Base-by-base conservation (phyloP, 148 eudicot species). In the Dysphania ambrosioides region DNA sequence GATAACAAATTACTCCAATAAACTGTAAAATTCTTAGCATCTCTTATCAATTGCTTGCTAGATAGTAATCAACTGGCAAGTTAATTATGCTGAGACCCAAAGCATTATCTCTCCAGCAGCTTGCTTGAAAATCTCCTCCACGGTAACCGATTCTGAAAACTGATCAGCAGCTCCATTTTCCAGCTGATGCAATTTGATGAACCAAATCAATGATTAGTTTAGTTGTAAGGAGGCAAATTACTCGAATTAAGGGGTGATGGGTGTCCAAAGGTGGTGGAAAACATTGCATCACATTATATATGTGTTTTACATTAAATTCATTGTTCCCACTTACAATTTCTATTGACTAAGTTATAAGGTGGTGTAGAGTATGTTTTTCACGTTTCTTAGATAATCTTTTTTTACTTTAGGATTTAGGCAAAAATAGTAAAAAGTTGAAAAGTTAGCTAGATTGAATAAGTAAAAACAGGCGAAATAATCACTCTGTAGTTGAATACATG, bases 41-140 rank as follows among this genome's bases (percentile, higher is more conserved):
- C 2, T 4, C 8, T 2, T 4, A 36, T 36, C 40, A 4, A 5
- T 36, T 36, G 40, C 40, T 36, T 2, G 3, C 9, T 42, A 42
- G 9, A 8, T 42, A 36, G 49, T 6, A 42, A 8, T 42, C 9
- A 42, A 42, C 9, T 42, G 16, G 2, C 0, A 8, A 24, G 1
- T 1, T 11, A 23, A 81, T 79, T 80, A 81, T 26, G 88, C 70
- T 49, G 80, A 57, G 36, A 85, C 74, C 78, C 81, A 79, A 15
- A 68, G 2, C 80, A 79, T 83, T 49, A 92, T 85, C 77, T 95
- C 98, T 76, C 64, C 78, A 32, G 89, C 92, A 18, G 91, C 98
- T 75, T 88, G 89, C 86, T 82, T 92, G 88, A 68, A 95, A 24
- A 87, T 81, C 35, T 89, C 96, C 51, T 87, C 93, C 72, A 86